Evolutionary conservation across 495 filamentous ascomycete genomes (phyloP).

Genomic region (Talaromyces stipitatus): DNA sequence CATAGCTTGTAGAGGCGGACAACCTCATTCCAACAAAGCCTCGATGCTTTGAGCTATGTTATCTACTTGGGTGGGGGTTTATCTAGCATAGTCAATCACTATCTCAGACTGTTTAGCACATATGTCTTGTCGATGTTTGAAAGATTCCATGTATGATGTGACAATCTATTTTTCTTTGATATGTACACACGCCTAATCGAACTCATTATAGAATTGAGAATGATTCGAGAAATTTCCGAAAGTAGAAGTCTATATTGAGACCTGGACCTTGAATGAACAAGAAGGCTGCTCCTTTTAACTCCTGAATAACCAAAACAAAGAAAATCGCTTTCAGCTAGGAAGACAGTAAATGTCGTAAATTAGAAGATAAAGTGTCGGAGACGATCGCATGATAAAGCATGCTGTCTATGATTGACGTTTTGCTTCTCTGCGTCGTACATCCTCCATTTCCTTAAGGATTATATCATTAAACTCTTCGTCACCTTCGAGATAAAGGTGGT

Average conservation of each 20-base stretch:
- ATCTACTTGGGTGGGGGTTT: too few species aligned
- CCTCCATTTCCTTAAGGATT: conserved; percentile 71
- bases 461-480: conserved; percentile 81
- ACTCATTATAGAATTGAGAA: not conserved
- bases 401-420: not conserved
- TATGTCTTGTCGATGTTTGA: not conserved
- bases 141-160: not conserved
- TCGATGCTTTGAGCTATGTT: too few species aligned
- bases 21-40: too few species aligned
- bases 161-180: not conserved
- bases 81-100: too few species aligned
- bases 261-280: not conserved
- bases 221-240: not conserved
- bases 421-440: conserved; percentile 44
- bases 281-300: not conserved
- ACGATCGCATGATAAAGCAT: not conserved
- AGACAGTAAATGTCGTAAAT: not conserved
- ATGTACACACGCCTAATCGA: not conserved
- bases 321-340: not conserved
- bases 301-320: not conserved
- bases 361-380: not conserved
- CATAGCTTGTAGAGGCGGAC: too few species aligned
- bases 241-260: not conserved
- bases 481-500: conserved; percentile 90
- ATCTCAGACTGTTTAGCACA: too few species aligned